Percentiles rank a stretch among this genome's conserved stretches.
These are phyloP conservation scores for Tylopilus sp. DNA, from an alignment of 768 basidiomycete genomes.

Conservation along the genomic window DNA sequence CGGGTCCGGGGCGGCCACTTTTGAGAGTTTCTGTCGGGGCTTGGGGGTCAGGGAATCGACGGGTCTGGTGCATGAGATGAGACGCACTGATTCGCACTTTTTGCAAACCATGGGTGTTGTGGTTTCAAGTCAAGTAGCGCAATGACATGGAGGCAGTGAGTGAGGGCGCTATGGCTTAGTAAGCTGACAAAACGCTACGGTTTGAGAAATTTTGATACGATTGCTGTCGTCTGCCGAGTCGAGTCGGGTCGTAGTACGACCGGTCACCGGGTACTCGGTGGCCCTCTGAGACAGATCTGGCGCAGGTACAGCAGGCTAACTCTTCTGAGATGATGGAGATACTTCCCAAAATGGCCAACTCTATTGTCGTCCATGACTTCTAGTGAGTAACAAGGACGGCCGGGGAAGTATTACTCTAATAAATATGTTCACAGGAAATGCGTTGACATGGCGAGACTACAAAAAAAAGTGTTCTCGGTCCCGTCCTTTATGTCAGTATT, in stretches of 20 bases:
- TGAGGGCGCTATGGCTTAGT: constrained; percentile 13
- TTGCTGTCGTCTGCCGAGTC: too few species aligned
- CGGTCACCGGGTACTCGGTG: too few species aligned
- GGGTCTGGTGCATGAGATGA: constrained; percentile 13
- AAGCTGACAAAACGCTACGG: constrained; percentile 13
- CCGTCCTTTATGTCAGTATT: constrained; percentile 28
- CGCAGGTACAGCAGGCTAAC: neutral
- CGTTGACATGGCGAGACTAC: constrained; percentile 35
- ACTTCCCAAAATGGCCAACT: constrained; percentile 22
- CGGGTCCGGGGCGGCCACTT: constrained; percentile 86
- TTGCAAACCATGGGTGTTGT: constrained; percentile 70
- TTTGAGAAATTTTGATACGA: too few species aligned
- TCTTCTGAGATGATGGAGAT: constrained; percentile 2
- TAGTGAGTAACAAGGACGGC: constrained; percentile 19
- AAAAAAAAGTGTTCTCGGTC: constrained; percentile 29
- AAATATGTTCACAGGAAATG: constrained; percentile 20
- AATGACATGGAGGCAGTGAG: constrained; percentile 6
- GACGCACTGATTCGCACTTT: constrained; percentile 73
- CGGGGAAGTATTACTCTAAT: constrained; percentile 7
- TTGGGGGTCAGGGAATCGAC: neutral
- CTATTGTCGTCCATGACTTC: constrained; percentile 27
- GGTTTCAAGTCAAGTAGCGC: neutral
- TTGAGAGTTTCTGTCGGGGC: constrained; percentile 73
- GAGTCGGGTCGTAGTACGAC: too few species aligned
- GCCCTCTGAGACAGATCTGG: too few species aligned